These are phyloP conservation scores for Fraxinus sp. DNA, from an alignment of 305 asterid species.

Conservation along the genomic window DNA sequence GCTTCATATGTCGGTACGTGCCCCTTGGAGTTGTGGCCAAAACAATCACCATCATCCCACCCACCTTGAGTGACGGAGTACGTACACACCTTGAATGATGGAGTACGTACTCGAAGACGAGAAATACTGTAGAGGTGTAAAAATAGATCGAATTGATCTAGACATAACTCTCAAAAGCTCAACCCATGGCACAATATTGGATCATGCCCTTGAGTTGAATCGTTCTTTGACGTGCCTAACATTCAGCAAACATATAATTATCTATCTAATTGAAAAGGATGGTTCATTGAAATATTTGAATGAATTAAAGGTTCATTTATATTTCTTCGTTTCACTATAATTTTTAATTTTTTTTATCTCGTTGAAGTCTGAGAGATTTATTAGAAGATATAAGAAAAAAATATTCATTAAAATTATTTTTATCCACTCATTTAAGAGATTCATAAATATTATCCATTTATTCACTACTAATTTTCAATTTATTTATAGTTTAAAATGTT, in stretches of 20 bases:
- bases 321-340: background rate
- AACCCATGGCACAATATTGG: background rate
- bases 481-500: too few relatives aligned
- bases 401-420: too few relatives aligned
- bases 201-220: background rate
- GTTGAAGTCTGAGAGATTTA: background rate
- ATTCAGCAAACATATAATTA: too few relatives aligned
- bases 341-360: too few relatives aligned
- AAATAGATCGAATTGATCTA: background rate
- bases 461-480: too few relatives aligned
- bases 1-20: constrained; percentile 37
- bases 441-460: too few relatives aligned
- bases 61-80: background rate
- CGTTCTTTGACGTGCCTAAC: background rate
- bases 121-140: background rate
- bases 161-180: background rate
- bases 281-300: too few relatives aligned
- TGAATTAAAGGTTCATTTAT: too few relatives aligned
- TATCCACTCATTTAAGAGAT: too few relatives aligned
- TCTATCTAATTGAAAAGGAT: background rate
- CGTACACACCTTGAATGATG: background rate
- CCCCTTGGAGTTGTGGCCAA: constrained; percentile 30
- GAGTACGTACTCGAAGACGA: background rate
- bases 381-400: background rate
- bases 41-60: background rate